Base-by-base conservation (phyloP, 2,329 filamentous ascomycete genomes). In the Rhynchosporium graminicola region DNA sequence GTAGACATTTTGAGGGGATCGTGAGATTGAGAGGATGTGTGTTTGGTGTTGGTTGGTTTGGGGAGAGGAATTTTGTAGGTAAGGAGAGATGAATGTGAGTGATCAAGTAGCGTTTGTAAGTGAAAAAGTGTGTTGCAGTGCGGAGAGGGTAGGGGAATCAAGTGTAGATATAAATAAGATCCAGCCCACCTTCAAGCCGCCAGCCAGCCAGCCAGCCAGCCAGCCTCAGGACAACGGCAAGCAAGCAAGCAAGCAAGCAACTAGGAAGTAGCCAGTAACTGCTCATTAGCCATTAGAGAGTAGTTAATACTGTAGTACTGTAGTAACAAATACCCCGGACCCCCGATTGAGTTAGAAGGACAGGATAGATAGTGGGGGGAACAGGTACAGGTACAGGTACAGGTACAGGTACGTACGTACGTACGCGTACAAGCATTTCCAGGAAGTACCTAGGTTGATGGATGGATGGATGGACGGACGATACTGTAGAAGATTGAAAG, bases 1-100 rank as follows among this genome's bases (percentile, higher is more conserved):
- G 77, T 67, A 45, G 47, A 29, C 20, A 61, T 45, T 50, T 56
- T 43, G 58, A 45, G 15, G 48, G 29, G 15, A 20, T 58, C 28
- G 29, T 26, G 46, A 13, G 54, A 8, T 28, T 29, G 38, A 7
- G 33, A 58, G 36, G 57, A 59, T 13, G 47, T 59, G 59, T 36
- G n/a, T 12, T 12, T 28, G 48, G 5, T 40, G 29, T 15, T 20
- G 4, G 13, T 28, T 36, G 13, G 40, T 43, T 8, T 10, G 40
- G 13, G 10, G 13, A 3, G 42, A 43, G 42, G 10, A 15, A n/a
- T 5, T 10, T 46, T 45, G 45, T 38, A 50, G 13, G 48, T 38
- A 42, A 46, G 40, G 58, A 51, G 26, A 20, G 29, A 45, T 62
- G 31, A 52, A 52, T 52, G 50, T 8, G 15, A 38, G 38, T 10